Evolutionary conservation across 192 early-diverging fungal species (phyloP).

Genomic region (Gryganskiella cystojenkinii): DNA sequence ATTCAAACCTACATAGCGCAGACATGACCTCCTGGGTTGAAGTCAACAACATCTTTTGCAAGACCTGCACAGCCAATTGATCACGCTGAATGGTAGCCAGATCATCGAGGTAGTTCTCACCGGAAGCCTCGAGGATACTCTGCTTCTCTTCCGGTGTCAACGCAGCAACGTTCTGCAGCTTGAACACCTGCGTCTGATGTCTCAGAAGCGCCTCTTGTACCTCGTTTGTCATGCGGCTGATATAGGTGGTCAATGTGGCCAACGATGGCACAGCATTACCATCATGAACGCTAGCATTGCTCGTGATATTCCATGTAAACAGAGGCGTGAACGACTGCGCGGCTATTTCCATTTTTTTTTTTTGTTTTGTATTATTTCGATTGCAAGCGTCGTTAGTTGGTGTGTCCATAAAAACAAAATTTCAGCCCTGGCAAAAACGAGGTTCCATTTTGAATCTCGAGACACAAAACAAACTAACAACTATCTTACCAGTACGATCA

Average conservation of each 20-base stretch:
- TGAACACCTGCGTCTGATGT: slow-evolving; percentile 40
- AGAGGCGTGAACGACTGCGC: slow-evolving; percentile 26
- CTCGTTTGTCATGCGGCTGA: slow-evolving; percentile 29
- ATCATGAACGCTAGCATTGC: slow-evolving; percentile 22
- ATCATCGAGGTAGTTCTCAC: slow-evolving; percentile 50
- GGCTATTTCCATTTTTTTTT: not conserved
- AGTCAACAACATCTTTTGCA: slow-evolving; percentile 53
- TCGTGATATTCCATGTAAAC: slow-evolving; percentile 51
- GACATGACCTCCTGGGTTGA: slow-evolving; percentile 51
- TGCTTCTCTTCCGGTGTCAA: slow-evolving; percentile 54
- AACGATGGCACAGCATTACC: slow-evolving; percentile 44
- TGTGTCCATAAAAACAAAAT: no score
- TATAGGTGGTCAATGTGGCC: slow-evolving; percentile 44
- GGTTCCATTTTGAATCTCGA: no score
- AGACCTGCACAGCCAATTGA: slow-evolving; percentile 57
- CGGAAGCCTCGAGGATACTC: slow-evolving; percentile 38
- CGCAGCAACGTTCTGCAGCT: slow-evolving; percentile 28
- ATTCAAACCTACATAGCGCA: slow-evolving; percentile 45
- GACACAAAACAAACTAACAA: not conserved
- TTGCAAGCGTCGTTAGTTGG: no score
- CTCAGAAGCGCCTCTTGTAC: slow-evolving; percentile 34
- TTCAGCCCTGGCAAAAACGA: no score
- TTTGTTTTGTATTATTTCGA: no score
- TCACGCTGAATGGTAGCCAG: slow-evolving; percentile 56
- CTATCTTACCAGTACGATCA: slow-evolving; percentile 22